Base-by-base conservation (phyloP, 768 basidiomycete genomes). In the Rhizopogon rudus region DNA sequence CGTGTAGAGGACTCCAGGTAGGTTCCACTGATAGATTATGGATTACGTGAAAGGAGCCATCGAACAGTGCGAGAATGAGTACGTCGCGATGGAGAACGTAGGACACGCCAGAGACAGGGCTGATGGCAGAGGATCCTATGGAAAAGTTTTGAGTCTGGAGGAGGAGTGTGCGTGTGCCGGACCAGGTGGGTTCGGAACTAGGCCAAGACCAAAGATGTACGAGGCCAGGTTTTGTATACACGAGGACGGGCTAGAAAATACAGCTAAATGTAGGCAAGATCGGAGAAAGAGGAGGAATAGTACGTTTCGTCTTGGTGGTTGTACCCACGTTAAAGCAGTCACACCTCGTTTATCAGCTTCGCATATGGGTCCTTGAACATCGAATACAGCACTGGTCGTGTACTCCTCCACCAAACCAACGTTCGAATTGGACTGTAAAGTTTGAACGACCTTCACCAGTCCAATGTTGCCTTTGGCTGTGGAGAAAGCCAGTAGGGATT, bases 11-110 rank as follows among this genome's bases (percentile, higher is more conserved):
- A 29, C 52, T 57, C 71, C 78, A 76, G 8, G 71, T 66, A 6
- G 84, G 87, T 28, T 76, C 71, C 6, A 56, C 59, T 22, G 80
- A 78, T 29, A 90, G 20, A 51, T 74, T 67, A 60, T 81, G 76
- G 53, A 91, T 65, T 48, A 77, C 78, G 63, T 88, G 83, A 61
- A 88, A 77, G 8, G 87, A 84, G 0, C 90, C 91, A 60, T 93
- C 90, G 39, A 78, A 76, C 16, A 91, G 73, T 4, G 82, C 74
- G 39, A 90, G 57, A 17, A 89, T 54, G 33, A 89, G 72, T 1
- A 70, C 58, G 62, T 91, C 89, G 33, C 70, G 69, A 16, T 69
- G 65, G 3, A 59, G 66, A 16, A 79, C 60, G 65, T 89, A 87
- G 14, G 74, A 65, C 33, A 89, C 65, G 0, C 90, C 89, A 13